Percentiles rank a stretch among this genome's conserved stretches.
Conservation (phyloP, 1,284 basidiomycete genomes). For the Fomitopsis schrenkii region DNA sequence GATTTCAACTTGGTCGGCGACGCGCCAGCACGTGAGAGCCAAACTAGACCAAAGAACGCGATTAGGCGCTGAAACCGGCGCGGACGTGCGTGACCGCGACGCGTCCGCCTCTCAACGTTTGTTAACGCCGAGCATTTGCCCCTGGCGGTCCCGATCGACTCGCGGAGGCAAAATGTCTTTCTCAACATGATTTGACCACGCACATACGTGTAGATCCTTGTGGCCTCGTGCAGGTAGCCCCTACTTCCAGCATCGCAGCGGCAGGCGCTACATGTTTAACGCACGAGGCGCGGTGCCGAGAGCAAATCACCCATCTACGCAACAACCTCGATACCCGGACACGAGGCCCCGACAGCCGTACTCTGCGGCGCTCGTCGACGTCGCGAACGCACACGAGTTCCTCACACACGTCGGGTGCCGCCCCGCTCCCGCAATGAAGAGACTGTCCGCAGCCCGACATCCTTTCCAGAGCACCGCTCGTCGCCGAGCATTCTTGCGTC, state of each 20-base stretch:
- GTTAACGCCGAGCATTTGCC: not conserved
- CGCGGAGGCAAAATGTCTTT: no score
- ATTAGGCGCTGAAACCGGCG: constrained; percentile 7
- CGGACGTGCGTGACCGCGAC: constrained; percentile 1
- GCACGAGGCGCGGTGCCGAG: constrained; percentile 1
- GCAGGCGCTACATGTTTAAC: not conserved
- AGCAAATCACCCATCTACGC: constrained; percentile 1
- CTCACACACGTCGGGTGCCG: not conserved
- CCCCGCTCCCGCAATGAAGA: not conserved
- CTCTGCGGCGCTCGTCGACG: not conserved
- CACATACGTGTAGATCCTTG: not conserved
- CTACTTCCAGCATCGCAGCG: not conserved
- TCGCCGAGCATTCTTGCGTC: no score
- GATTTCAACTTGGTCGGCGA: constrained; percentile 24
- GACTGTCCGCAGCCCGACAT: no score
- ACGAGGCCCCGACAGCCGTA: not conserved
- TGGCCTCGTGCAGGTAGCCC: no score
- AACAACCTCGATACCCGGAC: constrained; percentile 1
- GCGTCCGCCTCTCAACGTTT: not conserved
- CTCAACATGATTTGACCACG: no score
- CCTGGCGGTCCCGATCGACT: no score
- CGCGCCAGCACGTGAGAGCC: constrained; percentile 21
- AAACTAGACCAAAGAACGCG: constrained; percentile 24
- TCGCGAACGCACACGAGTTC: not conserved
- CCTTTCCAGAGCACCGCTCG: no score